A percentile compares a stretch with the other conserved stretches of the same genome.
phyloP scores from a whole-genome alignment of 306 rosid species.

The Boehmeria nivea region DNA sequence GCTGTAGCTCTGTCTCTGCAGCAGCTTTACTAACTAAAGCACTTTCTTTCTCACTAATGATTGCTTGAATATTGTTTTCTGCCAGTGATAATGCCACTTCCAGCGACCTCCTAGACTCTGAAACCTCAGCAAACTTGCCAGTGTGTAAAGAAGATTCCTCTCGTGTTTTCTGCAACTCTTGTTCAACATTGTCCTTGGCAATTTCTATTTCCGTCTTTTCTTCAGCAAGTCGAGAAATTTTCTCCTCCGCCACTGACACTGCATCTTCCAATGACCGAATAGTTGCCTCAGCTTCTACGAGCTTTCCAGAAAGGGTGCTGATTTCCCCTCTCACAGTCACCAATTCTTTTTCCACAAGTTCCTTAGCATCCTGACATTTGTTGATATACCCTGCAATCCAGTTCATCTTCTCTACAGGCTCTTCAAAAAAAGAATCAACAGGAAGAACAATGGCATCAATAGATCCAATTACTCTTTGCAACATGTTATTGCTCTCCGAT shows the following conservation, averaged over 20 bases:
- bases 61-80: slow-evolving; percentile 45
- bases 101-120: slow-evolving; percentile 39
- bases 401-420: slow-evolving; percentile 71
- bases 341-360: slow-evolving; percentile 54
- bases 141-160: slow-evolving; percentile 40
- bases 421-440: slow-evolving; percentile 54
- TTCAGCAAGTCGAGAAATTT: slow-evolving; percentile 53
- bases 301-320: slow-evolving; percentile 36
- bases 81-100: slow-evolving; percentile 66
- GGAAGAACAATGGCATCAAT: slow-evolving; percentile 67
- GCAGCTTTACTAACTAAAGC: slow-evolving; percentile 48
- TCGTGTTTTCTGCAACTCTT: slow-evolving; percentile 55
- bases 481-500: slow-evolving; percentile 61
- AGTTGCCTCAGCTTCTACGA: slow-evolving; percentile 54
- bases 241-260: slow-evolving; percentile 51
- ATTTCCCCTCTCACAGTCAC: slow-evolving; percentile 44
- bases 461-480: slow-evolving; percentile 61
- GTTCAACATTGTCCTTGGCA: slow-evolving; percentile 38
- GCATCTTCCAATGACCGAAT: slow-evolving; percentile 51
- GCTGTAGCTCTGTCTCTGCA: slow-evolving; percentile 56
- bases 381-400: slow-evolving; percentile 59
- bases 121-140: slow-evolving; percentile 38
- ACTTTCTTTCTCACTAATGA: slow-evolving; percentile 62
- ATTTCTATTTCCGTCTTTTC: slow-evolving; percentile 61
- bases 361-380: slow-evolving; percentile 59